phyloP scores from a whole-genome alignment of 345 rosid species.

The Aegle marmelos region DNA sequence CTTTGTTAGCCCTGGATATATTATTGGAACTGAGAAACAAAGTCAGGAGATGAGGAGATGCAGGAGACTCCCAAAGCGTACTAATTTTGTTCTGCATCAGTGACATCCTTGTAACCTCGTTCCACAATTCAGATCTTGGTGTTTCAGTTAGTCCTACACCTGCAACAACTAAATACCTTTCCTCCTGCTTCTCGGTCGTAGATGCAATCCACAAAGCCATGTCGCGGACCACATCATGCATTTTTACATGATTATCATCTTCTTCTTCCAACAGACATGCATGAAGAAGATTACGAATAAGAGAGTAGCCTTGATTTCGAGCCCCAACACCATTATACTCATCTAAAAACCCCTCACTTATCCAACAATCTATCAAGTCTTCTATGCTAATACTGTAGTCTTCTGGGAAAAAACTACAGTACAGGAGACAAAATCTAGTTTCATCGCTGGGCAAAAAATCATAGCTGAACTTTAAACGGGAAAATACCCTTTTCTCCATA shows the following conservation, averaged over 20 bases:
- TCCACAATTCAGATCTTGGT: conserved; percentile 20
- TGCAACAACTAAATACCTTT: conserved; percentile 14
- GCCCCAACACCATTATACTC: background rate
- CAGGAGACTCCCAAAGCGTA: background rate
- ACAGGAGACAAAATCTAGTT: background rate
- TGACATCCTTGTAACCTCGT: conserved; percentile 22
- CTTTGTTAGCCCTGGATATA: background rate
- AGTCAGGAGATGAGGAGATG: conserved; percentile 27
- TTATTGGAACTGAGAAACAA: conserved; percentile 16
- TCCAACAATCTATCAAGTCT: conserved; percentile 21
- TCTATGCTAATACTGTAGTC: background rate
- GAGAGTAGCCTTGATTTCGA: background rate
- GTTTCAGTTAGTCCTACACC: conserved; percentile 6
- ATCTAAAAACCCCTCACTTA: conserved; percentile 26
- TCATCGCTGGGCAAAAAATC: background rate
- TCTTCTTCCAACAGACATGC: conserved; percentile 25
- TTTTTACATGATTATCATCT: conserved; percentile 14
- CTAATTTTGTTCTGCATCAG: conserved; percentile 20
- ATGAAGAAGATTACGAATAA: conserved; percentile 25
- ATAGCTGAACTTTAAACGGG: background rate
- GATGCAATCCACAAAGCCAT: conserved; percentile 36
- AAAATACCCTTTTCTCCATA: background rate
- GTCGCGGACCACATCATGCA: conserved; percentile 46
- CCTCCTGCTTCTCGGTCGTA: conserved; percentile 3
- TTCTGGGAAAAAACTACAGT: conserved; percentile 21